These are phyloP conservation scores for Crotalaria pallida DNA, from an alignment of 306 rosid species.

Conservation along the genomic window DNA sequence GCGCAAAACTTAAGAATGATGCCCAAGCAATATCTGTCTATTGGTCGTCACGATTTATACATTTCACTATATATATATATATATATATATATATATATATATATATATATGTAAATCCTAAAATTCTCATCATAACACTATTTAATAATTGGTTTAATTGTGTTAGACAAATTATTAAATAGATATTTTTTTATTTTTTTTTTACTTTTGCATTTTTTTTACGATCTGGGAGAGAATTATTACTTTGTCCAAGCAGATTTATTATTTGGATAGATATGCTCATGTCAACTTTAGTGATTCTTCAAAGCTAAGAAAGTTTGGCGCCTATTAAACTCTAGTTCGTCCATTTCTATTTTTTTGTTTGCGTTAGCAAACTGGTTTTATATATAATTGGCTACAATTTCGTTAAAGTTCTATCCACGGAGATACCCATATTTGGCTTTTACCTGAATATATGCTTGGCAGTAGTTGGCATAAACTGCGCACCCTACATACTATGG, in stretches of 20 bases:
- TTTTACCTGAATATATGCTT: constrained; percentile 5
- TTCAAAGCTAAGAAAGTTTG: background rate
- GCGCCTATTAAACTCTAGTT: background rate
- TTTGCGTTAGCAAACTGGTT: background rate
- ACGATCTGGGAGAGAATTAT: too few species aligned
- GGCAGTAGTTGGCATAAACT: constrained; percentile 14
- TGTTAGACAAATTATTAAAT: too few species aligned
- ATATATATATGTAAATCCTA: background rate
- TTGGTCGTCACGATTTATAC: background rate
- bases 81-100: background rate
- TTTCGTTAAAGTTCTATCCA: background rate
- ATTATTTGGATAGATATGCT: background rate
- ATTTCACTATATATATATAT: too few species aligned
- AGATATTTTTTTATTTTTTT: too few species aligned
- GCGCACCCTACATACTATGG: background rate
- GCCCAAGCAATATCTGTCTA: background rate
- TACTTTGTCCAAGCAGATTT: background rate
- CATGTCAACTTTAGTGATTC: background rate
- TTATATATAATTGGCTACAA: background rate
- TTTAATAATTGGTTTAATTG: too few species aligned
- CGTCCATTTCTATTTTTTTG: background rate
- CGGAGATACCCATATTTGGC: constrained; percentile 8
- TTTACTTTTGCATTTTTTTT: too few species aligned
- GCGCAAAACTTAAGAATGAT: background rate
- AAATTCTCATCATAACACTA: background rate